Evolutionary conservation across 2,329 filamentous ascomycete species (phyloP), one percentile per base, ranked within the genome.

Genomic region (Diaporthe sp.): DNA sequence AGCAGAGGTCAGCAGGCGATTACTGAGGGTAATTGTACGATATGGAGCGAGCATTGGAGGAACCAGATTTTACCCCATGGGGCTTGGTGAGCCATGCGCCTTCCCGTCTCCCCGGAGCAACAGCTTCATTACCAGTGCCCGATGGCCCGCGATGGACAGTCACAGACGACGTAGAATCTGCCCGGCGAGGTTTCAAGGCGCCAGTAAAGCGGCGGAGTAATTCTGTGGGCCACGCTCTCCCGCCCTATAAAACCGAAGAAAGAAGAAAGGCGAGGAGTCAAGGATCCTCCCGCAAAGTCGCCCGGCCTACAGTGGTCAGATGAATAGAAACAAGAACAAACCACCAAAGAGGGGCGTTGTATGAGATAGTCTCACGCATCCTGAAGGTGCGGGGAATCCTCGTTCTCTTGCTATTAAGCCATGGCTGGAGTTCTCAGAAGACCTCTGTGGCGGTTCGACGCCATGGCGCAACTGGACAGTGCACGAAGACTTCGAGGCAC

Each of bases 1-100:
- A 68, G 63, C n/a, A 8, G 63, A 68, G 47, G 63, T 53, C 63
- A 68, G 44, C 63, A 53, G 63, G 39, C n/a, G 47, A 53, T 53
- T 25, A 51, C 44, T 25, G 47, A 68, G 47, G 47, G 32, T 32
- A 53, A 39, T 53, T 25, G 32, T 53, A 44, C 37, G 59, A 19
- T 53, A 53, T 39, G n/a, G 25, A 17, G 50, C 9, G 25, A 17
- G 50, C 9, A 22, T 65, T 50, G 39, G 22, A 13, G 42, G 42
- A 65, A 35, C 7, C 17, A 35, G 13, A 35, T 25, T 19, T n/a
- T 30, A 65, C 59, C 63, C 19, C 6, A 27, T n/a, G 35, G 32
- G 47, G 25, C 47, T 53, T 39, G n/a, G 7, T 53, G 63, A 39
- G 47, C n/a, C 63, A 10, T 68, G 10, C 32, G n/a, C 30, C n/a